Percentiles rank a stretch among this genome's conserved stretches.
Conservation (phyloP, 805 yeast species). For the Candida odintsovae region DNA sequence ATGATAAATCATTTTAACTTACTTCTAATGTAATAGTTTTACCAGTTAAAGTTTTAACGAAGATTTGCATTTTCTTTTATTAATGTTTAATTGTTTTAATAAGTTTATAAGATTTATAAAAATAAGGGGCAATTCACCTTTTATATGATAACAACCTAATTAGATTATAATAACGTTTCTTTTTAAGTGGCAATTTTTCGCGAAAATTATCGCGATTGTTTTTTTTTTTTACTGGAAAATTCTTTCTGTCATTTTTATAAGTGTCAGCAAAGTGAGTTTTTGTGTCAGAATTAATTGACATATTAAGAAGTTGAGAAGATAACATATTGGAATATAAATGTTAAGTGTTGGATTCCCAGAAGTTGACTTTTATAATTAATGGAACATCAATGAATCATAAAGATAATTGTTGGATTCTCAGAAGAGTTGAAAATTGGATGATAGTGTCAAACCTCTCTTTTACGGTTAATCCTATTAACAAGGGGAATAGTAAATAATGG, state of each 20-base stretch:
- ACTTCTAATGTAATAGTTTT: constrained; percentile 79
- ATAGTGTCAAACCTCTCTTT: too few species aligned
- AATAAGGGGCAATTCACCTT: constrained; percentile 8
- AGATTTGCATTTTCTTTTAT: constrained; percentile 62
- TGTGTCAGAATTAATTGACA: not conserved
- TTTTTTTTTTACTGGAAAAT: not conserved
- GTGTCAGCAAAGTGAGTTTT: not conserved
- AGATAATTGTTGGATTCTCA: too few species aligned
- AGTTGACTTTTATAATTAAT: too few species aligned
- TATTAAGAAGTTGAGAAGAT: too few species aligned
- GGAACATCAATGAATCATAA: too few species aligned
- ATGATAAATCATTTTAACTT: too few species aligned
- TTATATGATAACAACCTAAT: not conserved
- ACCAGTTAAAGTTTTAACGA: constrained; percentile 86
- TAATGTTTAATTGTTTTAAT: constrained; percentile 1
- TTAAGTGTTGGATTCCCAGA: too few species aligned
- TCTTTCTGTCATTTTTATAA: not conserved
- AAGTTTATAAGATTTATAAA: constrained; percentile 4
- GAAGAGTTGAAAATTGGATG: too few species aligned
- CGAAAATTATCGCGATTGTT: not conserved
- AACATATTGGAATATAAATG: too few species aligned
- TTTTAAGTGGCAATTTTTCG: constrained; percentile 1
- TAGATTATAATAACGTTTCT: constrained; percentile 4
- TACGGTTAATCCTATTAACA: too few species aligned
- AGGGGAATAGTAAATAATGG: too few species aligned